Base-by-base conservation (phyloP, 805 yeast genomes). In the Wickerhamiella brachini region DNA sequence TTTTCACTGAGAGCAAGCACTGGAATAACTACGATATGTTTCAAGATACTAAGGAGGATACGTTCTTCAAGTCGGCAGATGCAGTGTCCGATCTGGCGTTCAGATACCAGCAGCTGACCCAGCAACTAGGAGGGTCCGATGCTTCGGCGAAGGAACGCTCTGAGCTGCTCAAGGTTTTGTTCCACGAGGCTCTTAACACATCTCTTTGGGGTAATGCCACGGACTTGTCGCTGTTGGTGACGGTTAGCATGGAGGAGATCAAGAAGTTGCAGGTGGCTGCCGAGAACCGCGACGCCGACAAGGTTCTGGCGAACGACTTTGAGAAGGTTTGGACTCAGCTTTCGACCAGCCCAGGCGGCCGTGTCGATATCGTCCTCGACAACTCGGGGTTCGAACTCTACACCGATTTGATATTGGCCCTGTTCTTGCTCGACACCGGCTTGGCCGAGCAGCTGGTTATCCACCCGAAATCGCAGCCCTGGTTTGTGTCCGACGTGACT, bases 181-280 rank as follows among this genome's bases (percentile, higher is more conserved):
- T 88, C 71, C 77, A 73, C 54, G 99, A 93, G 64, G 84, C 89
- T 55, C 68, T 85, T 44, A 95, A 88, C 63, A 78, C 90, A 51
- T 85, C 96, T 0, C 68, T 93, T 50, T 93, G 99, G 99, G 99
- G 99, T 24, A 93, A 93, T 66, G 97, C 97, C 18, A 86, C 97
- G 3, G 99, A 93, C 66, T 74, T 93, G 62, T 87, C 97, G 0
- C 70, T 94, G 50, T 72, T 93, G 55, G 87, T 90, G n/a, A 79
- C 88, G 7, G 62, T 66, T 38, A 57, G 70, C 18, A 65, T 87
- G 26, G 96, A 89, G 46, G 96, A 93, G 57, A 83, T 93, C 60
- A 84, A 86, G 66, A 80, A 90, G 5, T 79, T 87, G 41, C 99
- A 93, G 71, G 59, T 58, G 12, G 96, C 96, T 44, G 85, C 83